Evolutionary conservation across 2,329 filamentous ascomycete species (phyloP), one percentile per base, ranked within the genome.

Genomic region (Thermomyces lanuginosus): DNA sequence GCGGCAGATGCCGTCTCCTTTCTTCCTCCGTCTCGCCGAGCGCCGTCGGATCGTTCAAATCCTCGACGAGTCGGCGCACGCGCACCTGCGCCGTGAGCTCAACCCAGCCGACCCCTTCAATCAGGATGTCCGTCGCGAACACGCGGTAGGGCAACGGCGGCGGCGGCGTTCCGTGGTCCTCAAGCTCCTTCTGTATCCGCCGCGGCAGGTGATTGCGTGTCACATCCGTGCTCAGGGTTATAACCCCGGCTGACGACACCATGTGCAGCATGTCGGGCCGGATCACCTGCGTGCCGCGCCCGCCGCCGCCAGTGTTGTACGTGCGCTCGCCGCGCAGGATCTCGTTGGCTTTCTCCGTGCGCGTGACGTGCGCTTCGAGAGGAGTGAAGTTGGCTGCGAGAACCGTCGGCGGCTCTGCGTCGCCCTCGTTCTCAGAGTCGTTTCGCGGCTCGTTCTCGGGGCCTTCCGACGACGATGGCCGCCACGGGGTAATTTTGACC

Each of bases 61-160:
- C 16, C 18, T 8, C 18, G 26, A 20, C n/a, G 10, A 9, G 23
- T 8, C 14, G 2, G 19, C 13, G 26, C 7, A 63, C 68, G 26
- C 86, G 70, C 6, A 91, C 70, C 53, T 98, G 86, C 3, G 75
- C 75, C 1, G 73, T 74, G 21, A 98, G 52, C 53, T 98, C 89
- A 2, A 98, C 66, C 79, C 91, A 98, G 5, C 89, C 89, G 14
- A 83, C 76, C 2, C 89, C 83, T 49, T 95, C 86, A 26, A 98
- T 72, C 8, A 98, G 58, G 13, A 98, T 72, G 45, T 98, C 91
- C 0, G 76, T 67, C 6, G 76, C 72, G 33, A 89, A 64, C 2
- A 95, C 72, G 8, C 69, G 67, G 51, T 84, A 98, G 0, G 83
- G 81, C 4, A 95, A 58, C 4, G 40, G 31, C 12, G 45, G 41